Conservation (phyloP, 129 eudicot species). For the Helichrysum umbraculigerum region DNA sequence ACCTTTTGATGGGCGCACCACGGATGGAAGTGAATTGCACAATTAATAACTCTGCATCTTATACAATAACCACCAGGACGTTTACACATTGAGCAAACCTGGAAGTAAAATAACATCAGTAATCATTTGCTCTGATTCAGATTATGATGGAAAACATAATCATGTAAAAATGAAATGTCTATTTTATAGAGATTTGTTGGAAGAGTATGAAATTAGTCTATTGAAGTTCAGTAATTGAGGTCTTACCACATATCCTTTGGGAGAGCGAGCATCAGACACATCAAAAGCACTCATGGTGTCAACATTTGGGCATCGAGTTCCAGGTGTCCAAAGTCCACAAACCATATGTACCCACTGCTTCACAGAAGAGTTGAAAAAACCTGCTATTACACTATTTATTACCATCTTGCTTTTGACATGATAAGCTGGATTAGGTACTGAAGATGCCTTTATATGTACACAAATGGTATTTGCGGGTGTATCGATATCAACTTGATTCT, state of each 20-base stretch:
- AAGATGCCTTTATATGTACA: slow-evolving; percentile 31
- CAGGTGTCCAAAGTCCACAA: slow-evolving; percentile 77
- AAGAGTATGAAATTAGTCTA: not conserved
- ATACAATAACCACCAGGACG: slow-evolving; percentile 65
- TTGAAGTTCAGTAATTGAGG: not conserved
- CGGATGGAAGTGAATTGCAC: slow-evolving; percentile 53
- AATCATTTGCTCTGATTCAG: slow-evolving; percentile 4
- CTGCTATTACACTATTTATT: slow-evolving; percentile 48
- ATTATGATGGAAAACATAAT: slow-evolving; percentile 12
- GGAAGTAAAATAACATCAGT: slow-evolving; percentile 8
- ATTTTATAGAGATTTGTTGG: not conserved
- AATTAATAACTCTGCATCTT: slow-evolving; percentile 49
- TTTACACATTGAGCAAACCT: slow-evolving; percentile 63
- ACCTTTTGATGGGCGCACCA: slow-evolving; percentile 79
- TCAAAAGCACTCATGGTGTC: slow-evolving; percentile 73
- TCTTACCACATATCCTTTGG: slow-evolving; percentile 46
- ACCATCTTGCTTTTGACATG: slow-evolving; percentile 21
- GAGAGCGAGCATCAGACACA: slow-evolving; percentile 48
- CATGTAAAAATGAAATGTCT: too few relatives aligned
- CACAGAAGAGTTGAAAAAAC: slow-evolving; percentile 44
- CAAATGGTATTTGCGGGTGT: slow-evolving; percentile 23
- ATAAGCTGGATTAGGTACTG: slow-evolving; percentile 22
- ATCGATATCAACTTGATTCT: slow-evolving; percentile 19
- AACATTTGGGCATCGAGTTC: slow-evolving; percentile 64
- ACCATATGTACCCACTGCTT: slow-evolving; percentile 78